Evolutionary conservation across 805 yeast species (phyloP), one percentile per base, ranked within the genome.

Genomic region (Hermanozyma aechmeae): DNA sequence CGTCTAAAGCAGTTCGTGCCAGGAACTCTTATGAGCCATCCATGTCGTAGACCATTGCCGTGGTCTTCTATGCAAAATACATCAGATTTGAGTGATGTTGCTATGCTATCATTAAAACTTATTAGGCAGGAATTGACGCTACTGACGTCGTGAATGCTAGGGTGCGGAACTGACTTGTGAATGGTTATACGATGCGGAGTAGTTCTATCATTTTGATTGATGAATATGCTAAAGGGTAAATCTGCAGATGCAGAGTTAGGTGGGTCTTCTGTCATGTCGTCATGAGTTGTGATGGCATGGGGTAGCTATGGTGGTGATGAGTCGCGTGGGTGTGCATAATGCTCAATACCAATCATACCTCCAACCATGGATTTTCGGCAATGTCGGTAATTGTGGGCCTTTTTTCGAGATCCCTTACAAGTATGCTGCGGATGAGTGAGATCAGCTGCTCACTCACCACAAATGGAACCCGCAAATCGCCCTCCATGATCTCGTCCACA

Each of bases 401-500:
- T 31, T 66, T 48, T 6, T 60, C 59, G 13, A 80, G 64, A 30
- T 79, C 78, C 28, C 92, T 68, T n/a, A 73, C 73, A 36, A 89
- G 61, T 24, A 87, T 82, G 41, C 48, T 62, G 34, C 60, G 59
- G 25, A 87, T 79, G 48, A 87, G 61, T 4, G 62, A 64, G 16
- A 73, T 56, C 42, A 87, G 73, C 2, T 61, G 70, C 1, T 70
- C 76, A 43, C 83, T 75, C 13, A 75, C 67, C n/a, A 69, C 65
- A 35, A 58, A 63, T 1, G 94, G 93, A 23, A 85, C 62, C 26
- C 82, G 68, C 37, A 87, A 56, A 27, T 79, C 87, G 1, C 94
- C 95, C 40, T 85, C 95, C 73, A 87, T 74, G 30, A 92, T 92
- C 51, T 87, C 97, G 53, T 89, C 96, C 27, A 87, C 93, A 49